These are phyloP conservation scores for Trichoderma gamsii DNA, from an alignment of 495 filamentous ascomycete species.

Conservation along the genomic window DNA sequence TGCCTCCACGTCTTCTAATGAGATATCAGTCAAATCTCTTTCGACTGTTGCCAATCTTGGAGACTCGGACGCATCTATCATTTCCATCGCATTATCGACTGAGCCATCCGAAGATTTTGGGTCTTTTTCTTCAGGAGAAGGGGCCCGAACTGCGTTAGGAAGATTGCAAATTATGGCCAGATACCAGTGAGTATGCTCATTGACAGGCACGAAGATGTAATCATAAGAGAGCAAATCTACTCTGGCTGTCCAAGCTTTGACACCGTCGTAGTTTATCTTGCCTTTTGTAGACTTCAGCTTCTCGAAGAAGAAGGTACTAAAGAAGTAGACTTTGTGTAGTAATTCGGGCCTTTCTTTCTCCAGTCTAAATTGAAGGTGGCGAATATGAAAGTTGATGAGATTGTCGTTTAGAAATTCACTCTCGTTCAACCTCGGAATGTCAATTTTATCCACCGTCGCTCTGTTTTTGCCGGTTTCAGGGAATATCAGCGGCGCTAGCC, in stretches of 20 bases:
- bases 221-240: conserved; percentile 81
- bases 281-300: conserved; percentile 55
- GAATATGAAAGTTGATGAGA: conserved; percentile 79
- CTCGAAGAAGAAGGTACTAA: conserved; percentile 88
- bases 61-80: conserved; percentile 17
- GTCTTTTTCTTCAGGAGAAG: not conserved
- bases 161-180: conserved; percentile 94
- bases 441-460: conserved; percentile 68
- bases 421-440: conserved; percentile 74
- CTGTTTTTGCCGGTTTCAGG: conserved; percentile 62
- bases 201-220: conserved; percentile 87
- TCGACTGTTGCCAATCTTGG: conserved; percentile 20
- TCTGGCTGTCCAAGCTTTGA: conserved; percentile 82
- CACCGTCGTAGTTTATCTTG: conserved; percentile 69
- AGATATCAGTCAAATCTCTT: conserved; percentile 18
- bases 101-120: not conserved
- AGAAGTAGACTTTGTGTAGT: conserved; percentile 68
- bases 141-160: conserved; percentile 29
- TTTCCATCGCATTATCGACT: conserved; percentile 21
- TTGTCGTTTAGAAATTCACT: conserved; percentile 91
- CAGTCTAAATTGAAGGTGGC: conserved; percentile 62
- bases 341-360: conserved; percentile 49
- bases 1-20: not conserved
- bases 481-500: conserved; percentile 61
- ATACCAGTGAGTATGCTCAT: conserved; percentile 86